Conservation (phyloP, 78 protist genomes). For the Anaeramoeba flamelloides region DNA sequence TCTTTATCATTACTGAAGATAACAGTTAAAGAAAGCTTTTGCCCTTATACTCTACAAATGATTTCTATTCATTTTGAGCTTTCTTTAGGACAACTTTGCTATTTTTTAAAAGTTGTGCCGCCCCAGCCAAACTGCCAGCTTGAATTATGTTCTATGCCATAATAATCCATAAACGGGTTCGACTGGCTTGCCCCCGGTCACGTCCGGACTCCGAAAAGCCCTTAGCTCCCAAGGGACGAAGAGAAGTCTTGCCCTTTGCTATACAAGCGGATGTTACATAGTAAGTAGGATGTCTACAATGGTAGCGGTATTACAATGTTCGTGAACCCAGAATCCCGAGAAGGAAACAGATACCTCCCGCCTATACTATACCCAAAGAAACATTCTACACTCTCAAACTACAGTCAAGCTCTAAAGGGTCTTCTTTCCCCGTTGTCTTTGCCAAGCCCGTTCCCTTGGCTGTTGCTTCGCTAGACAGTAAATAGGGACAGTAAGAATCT, state of each 20-base stretch:
- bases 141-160: too few relatives aligned
- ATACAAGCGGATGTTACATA: conserved; percentile 9
- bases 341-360: conserved; percentile 41
- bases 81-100: conserved; percentile 66
- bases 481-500: conserved; percentile 67
- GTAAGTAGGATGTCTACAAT: conserved; percentile 34
- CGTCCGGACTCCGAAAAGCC: too few relatives aligned
- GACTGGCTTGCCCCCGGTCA: conserved; percentile 2
- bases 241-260: too few relatives aligned
- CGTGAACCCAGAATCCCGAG: too few relatives aligned
- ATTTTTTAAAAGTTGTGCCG: conserved; percentile 65
- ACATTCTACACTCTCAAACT: conserved; percentile 41
- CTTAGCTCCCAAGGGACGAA: too few relatives aligned
- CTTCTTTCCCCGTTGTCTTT: conserved; percentile 58
- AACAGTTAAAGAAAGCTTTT: conserved; percentile 60
- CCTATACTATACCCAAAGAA: conserved; percentile 50
- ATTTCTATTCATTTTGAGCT: conserved; percentile 68
- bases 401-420: conserved; percentile 80
- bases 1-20: conserved; percentile 69
- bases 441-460: conserved; percentile 43
- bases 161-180: too few relatives aligned
- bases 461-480: conserved; percentile 74
- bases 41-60: conserved; percentile 58
- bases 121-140: conserved; percentile 79
- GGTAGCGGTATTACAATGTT: conserved; percentile 55